These are phyloP conservation scores for Termitomyces sp. DNA, from an alignment of 768 basidiomycete species.

Conservation along the genomic window DNA sequence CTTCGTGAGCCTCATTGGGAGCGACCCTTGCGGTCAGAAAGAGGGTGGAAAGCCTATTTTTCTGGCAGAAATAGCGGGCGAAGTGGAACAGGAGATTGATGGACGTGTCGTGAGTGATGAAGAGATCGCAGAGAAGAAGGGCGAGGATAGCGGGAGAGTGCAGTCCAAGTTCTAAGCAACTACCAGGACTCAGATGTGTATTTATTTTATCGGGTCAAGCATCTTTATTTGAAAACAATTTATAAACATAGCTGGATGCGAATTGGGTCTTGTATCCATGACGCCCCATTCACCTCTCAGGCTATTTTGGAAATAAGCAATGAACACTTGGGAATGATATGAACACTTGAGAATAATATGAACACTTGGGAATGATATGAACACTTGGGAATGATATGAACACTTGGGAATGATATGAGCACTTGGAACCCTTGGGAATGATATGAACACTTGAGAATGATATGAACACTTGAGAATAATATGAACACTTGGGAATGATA, in stretches of 20 bases:
- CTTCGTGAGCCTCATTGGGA: slow-evolving; percentile 67
- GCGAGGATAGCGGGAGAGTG: slow-evolving; percentile 6
- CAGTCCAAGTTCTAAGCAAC: slow-evolving; percentile 1
- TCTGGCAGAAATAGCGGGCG: slow-evolving; percentile 50
- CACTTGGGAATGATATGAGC: too few species aligned
- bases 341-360: too few species aligned
- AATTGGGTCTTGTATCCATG: not conserved
- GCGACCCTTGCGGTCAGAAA: slow-evolving; percentile 30
- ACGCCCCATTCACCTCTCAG: too few species aligned
- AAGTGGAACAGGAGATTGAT: slow-evolving; percentile 54
- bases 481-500: too few species aligned
- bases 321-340: too few species aligned
- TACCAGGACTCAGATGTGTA: not conserved
- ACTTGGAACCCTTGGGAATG: too few species aligned
- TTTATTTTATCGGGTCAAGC: not conserved
- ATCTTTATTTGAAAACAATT: not conserved
- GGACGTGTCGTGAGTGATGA: slow-evolving; percentile 61
- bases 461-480: too few species aligned
- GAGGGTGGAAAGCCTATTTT: slow-evolving; percentile 41
- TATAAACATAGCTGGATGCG: too few species aligned
- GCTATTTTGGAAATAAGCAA: too few species aligned
- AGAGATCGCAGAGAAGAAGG: slow-evolving; percentile 51
- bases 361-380: too few species aligned
- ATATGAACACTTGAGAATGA: too few species aligned
- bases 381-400: too few species aligned